Conservation (phyloP, 768 basidiomycete genomes). For the Erythrobasidium yunnanense region DNA sequence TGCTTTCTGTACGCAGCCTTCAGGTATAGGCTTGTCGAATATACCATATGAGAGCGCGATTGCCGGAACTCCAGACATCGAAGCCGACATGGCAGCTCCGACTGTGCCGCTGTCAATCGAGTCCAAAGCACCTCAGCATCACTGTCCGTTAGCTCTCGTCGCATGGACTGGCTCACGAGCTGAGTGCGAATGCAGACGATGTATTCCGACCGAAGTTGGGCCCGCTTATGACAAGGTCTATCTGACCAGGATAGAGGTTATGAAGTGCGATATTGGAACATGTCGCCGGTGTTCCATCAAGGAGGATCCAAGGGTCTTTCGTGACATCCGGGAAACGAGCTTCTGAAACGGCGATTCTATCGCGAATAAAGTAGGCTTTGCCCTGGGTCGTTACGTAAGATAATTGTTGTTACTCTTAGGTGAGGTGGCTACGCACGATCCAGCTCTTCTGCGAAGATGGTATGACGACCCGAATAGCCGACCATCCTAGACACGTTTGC, state of each 20-base stretch:
- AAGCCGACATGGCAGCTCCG: conserved; percentile 75
- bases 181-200: conserved; percentile 49
- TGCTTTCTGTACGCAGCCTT: conserved; percentile 56
- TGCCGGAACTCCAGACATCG: conserved; percentile 58
- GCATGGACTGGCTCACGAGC: background rate
- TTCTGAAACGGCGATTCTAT: conserved; percentile 39
- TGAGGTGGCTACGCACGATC: background rate
- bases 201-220: conserved; percentile 78
- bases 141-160: too few species aligned
- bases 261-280: conserved; percentile 83
- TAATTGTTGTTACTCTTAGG: background rate
- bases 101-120: conserved; percentile 88
- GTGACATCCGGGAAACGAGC: conserved; percentile 43
- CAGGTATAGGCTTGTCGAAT: conserved; percentile 58
- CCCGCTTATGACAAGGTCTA: conserved; percentile 84
- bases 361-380: conserved; percentile 41
- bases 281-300: conserved; percentile 86
- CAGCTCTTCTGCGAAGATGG: conserved; percentile 42
- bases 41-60: conserved; percentile 84
- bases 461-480: conserved; percentile 41
- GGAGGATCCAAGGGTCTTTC: conserved; percentile 78
- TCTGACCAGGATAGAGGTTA: conserved; percentile 70
- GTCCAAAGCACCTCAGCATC: too few species aligned
- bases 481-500: conserved; percentile 40
- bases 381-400: conserved; percentile 37